A percentile compares a stretch with the other conserved stretches of the same genome.
These are phyloP conservation scores for Juglanconis oblonga DNA, from an alignment of 2,329 filamentous ascomycete genomes.

Conservation along the genomic window DNA sequence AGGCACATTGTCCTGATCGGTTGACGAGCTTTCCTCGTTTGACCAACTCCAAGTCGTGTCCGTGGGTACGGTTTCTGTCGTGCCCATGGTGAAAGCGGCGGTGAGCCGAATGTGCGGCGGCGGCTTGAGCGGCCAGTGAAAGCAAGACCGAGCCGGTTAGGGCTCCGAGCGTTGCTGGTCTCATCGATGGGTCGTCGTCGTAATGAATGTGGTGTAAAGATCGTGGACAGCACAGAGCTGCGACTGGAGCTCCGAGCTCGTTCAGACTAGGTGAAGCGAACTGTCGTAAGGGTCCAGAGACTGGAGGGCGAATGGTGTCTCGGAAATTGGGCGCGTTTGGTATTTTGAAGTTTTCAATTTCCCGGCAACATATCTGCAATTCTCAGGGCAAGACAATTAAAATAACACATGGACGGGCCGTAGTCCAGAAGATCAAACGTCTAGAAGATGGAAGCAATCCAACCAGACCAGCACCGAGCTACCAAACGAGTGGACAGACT, in stretches of 20 bases:
- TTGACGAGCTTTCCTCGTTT: slow-evolving; percentile 32
- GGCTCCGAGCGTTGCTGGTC: slow-evolving; percentile 47
- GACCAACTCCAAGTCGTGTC: slow-evolving; percentile 25
- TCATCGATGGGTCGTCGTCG: slow-evolving; percentile 41
- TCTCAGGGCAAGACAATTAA: slow-evolving; percentile 3
- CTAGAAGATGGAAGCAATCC: not conserved
- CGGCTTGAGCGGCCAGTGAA: slow-evolving; percentile 41
- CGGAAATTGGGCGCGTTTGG: slow-evolving; percentile 1
- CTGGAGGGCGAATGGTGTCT: slow-evolving; percentile 2
- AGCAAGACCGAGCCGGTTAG: slow-evolving; percentile 48
- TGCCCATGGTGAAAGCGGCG: slow-evolving; percentile 30
- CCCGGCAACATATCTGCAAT: slow-evolving; percentile 12
- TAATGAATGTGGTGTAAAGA: slow-evolving; percentile 17
- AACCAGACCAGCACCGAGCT: not conserved
- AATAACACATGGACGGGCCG: not conserved
- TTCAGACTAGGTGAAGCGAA: not conserved
- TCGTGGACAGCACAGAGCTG: slow-evolving; percentile 17
- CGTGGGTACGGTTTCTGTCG: slow-evolving; percentile 32
- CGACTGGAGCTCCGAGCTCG: slow-evolving; percentile 5
- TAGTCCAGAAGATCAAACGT: not conserved
- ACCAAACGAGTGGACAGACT: slow-evolving; percentile 10
- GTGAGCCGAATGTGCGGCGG: slow-evolving; percentile 37
- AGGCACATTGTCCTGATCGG: slow-evolving; percentile 59
- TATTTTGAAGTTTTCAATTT: slow-evolving; percentile 9
- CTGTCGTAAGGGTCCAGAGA: not conserved